Evolutionary conservation across 192 early-diverging fungal species (phyloP).

Genomic region (Haplosporangium gracile): DNA sequence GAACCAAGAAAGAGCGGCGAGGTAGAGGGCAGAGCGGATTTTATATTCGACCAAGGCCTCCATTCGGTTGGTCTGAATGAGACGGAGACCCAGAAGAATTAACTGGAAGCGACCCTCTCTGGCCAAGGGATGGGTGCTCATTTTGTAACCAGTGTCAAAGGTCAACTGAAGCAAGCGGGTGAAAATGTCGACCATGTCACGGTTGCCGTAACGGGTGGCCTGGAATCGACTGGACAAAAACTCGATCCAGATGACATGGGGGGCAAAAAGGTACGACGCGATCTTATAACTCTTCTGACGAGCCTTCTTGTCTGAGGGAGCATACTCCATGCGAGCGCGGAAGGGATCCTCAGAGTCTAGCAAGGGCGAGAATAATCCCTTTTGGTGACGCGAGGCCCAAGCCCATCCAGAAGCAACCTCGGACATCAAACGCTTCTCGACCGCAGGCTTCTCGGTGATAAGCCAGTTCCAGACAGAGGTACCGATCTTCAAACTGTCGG

Average conservation of each 20-base stretch:
- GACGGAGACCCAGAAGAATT: constrained; percentile 78
- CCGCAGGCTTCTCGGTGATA: constrained; percentile 78
- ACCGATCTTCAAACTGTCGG: constrained; percentile 84
- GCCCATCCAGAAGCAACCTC: constrained; percentile 90
- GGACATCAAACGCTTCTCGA: constrained; percentile 84
- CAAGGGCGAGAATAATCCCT: constrained; percentile 83
- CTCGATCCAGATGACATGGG: constrained; percentile 89
- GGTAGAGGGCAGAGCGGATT: constrained; percentile 76
- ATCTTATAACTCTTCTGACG: constrained; percentile 70
- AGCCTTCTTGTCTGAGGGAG: constrained; percentile 87
- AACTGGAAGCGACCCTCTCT: constrained; percentile 86
- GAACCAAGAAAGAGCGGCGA: constrained; percentile 89
- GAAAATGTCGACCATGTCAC: constrained; percentile 81
- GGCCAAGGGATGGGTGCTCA: constrained; percentile 77
- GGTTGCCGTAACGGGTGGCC: constrained; percentile 78
- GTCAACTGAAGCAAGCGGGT: constrained; percentile 86
- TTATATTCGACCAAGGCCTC: constrained; percentile 75
- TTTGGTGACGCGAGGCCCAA: constrained; percentile 79
- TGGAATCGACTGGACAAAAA: constrained; percentile 91
- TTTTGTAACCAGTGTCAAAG: constrained; percentile 59
- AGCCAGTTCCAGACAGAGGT: constrained; percentile 93
- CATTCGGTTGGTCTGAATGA: constrained; percentile 76
- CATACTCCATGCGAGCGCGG: constrained; percentile 91
- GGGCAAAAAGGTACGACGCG: constrained; percentile 72
- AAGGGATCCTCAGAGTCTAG: constrained; percentile 81